A percentile compares a stretch with the other conserved stretches of the same genome.
phyloP scores from a whole-genome alignment of 208 protist genomes.

The Acanthamoeba comandoni region DNA sequence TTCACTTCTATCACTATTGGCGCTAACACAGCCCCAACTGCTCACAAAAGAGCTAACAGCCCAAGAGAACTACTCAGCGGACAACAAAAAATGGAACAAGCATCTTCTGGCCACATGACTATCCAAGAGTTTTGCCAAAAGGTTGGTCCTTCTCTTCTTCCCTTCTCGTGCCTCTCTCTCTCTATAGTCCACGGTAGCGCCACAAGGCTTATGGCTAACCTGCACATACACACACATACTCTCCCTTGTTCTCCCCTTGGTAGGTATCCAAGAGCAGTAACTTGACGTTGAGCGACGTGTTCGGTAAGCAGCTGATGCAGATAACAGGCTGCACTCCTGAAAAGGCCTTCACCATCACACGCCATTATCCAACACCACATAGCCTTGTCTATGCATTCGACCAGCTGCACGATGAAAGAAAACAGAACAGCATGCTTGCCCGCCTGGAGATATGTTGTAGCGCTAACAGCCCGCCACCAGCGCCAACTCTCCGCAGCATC shows the following conservation, averaged over 20 bases:
- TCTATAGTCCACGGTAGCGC: too few relatives aligned
- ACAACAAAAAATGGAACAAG: too few relatives aligned
- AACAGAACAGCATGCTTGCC: not conserved
- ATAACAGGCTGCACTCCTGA: constrained; percentile 11
- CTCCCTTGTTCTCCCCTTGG: not conserved
- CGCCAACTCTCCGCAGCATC: too few relatives aligned
- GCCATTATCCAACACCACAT: not conserved
- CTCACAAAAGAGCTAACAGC: not conserved
- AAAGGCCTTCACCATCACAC: not conserved
- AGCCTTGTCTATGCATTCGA: constrained; percentile 1
- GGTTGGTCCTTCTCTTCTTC: not conserved
- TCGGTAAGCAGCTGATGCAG: constrained; percentile 35
- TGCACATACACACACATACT: too few relatives aligned
- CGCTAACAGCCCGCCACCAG: too few relatives aligned
- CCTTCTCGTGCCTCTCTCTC: not conserved
- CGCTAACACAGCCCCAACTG: not conserved
- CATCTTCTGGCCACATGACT: not conserved
- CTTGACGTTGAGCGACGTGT: constrained; percentile 11
- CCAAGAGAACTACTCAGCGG: too few relatives aligned
- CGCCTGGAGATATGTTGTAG: too few relatives aligned
- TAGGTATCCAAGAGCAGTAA: constrained; percentile 26
- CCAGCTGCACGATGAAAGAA: not conserved
- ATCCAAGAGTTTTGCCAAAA: constrained; percentile 23
- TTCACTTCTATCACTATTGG: constrained; percentile 8
- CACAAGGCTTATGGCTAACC: too few relatives aligned